These are phyloP conservation scores for Teratosphaeriaceae sp. DNA, from an alignment of 2,329 filamentous ascomycete species.

Conservation along the genomic window DNA sequence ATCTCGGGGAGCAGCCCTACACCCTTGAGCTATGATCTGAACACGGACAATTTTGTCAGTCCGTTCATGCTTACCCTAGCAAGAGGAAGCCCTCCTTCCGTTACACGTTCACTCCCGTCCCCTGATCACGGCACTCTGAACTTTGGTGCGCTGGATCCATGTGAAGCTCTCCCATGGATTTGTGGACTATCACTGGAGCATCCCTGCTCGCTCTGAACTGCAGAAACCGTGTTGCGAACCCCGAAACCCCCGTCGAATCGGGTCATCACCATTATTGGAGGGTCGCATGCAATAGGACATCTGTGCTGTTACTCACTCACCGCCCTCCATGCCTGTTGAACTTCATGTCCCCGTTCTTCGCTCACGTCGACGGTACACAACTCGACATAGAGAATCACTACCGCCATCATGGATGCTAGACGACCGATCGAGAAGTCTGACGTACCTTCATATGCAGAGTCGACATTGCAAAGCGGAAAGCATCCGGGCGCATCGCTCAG, in stretches of 20 bases:
- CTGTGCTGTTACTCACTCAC: neutral
- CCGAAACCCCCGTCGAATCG: conserved; percentile 1
- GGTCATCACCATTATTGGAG: neutral
- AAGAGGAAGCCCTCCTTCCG: too few relatives aligned
- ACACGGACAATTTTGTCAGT: too few relatives aligned
- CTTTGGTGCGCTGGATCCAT: too few relatives aligned
- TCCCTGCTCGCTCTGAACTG: too few relatives aligned
- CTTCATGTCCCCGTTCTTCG: neutral
- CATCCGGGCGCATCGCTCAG: neutral
- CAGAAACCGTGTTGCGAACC: neutral
- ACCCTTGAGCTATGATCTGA: too few relatives aligned
- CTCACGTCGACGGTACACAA: neutral
- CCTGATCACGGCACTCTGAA: too few relatives aligned
- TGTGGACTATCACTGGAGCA: too few relatives aligned
- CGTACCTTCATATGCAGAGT: neutral
- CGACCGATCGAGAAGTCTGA: neutral
- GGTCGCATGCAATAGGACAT: too few relatives aligned
- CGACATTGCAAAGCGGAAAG: conserved; percentile 1
- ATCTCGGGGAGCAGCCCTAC: too few relatives aligned
- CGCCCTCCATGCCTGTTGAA: neutral
- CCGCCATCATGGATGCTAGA: conserved; percentile 3
- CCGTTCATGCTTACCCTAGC: too few relatives aligned
- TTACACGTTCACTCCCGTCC: too few relatives aligned
- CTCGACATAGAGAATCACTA: neutral
- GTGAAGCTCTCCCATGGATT: too few relatives aligned